Conservation (phyloP, 2,329 filamentous ascomycete species). For the Sordariomycetes sp. region DNA sequence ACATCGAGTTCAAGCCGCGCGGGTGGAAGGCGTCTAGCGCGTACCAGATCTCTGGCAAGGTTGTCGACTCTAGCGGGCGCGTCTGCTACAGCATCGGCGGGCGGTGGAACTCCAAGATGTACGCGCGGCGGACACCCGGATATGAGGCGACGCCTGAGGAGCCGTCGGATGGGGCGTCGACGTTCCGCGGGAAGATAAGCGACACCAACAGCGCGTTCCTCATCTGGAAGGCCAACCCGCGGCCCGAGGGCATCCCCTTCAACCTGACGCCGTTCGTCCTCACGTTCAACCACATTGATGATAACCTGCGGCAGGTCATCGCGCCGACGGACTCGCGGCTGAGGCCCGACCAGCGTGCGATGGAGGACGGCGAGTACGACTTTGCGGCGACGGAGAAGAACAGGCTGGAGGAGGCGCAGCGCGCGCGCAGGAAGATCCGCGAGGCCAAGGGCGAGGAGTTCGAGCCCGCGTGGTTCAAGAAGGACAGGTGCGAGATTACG, state of each 20-base stretch:
- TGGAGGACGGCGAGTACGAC: constrained; percentile 98
- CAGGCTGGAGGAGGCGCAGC: constrained; percentile 81
- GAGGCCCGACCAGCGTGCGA: constrained; percentile 86
- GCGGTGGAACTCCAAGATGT: constrained; percentile 95
- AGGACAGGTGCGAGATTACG: constrained; percentile 59
- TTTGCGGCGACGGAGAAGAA: constrained; percentile 90
- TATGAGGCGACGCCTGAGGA: constrained; percentile 64
- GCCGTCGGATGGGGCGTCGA: constrained; percentile 27
- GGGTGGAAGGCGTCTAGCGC: constrained; percentile 93
- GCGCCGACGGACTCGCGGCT: constrained; percentile 91
- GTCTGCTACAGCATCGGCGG: constrained; percentile 85
- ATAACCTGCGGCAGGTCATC: constrained; percentile 62
- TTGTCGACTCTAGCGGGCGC: constrained; percentile 64
- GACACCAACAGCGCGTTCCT: constrained; percentile 64
- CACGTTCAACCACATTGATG: constrained; percentile 83
- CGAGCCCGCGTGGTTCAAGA: constrained; percentile 71
- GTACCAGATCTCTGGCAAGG: constrained; percentile 77
- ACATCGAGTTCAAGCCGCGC: constrained; percentile 84
- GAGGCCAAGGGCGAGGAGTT: constrained; percentile 76
- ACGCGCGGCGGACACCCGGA: constrained; percentile 82
- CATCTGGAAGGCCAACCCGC: constrained; percentile 79
- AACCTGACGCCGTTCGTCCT: constrained; percentile 94
- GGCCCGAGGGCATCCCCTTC: constrained; percentile 80
- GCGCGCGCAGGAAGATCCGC: constrained; percentile 56
- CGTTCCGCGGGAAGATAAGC: constrained; percentile 35